These are phyloP conservation scores for Cokeromyces recurvatus DNA, from an alignment of 371 early-diverging fungal genomes.

Conservation along the genomic window DNA sequence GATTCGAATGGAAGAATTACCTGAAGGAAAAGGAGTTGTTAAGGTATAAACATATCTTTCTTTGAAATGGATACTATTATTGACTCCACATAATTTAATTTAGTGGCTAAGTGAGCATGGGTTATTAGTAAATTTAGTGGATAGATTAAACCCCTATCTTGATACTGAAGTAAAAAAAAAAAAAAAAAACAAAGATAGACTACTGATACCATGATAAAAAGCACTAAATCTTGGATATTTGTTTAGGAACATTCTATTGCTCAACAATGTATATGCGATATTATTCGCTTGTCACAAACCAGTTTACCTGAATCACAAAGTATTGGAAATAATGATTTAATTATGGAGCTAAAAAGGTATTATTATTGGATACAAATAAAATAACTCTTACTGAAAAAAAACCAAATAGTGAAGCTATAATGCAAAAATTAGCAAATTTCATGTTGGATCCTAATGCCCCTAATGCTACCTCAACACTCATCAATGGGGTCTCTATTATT, in stretches of 20 bases:
- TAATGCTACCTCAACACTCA: constrained; percentile 74
- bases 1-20: constrained; percentile 83
- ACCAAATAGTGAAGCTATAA: constrained; percentile 48
- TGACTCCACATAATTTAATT: background rate
- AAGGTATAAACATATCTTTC: constrained; percentile 45
- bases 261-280: constrained; percentile 84
- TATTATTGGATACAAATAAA: background rate
- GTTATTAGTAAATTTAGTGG: constrained; percentile 70
- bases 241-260: constrained; percentile 77
- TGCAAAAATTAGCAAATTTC: constrained; percentile 68
- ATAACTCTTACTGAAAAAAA: background rate
- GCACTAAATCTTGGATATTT: background rate
- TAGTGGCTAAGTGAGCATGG: constrained; percentile 81
- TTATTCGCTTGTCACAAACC: constrained; percentile 81
- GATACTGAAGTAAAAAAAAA: constrained; percentile 53
- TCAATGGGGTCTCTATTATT: constrained; percentile 87
- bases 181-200: too few relatives aligned
- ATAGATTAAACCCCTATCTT: constrained; percentile 71
- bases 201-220: background rate
- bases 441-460: constrained; percentile 83
- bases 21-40: constrained; percentile 74
- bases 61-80: too few relatives aligned
- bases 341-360: constrained; percentile 75
- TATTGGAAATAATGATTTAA: constrained; percentile 59
- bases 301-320: constrained; percentile 63